Evolutionary conservation across 345 rosid genomes (phyloP).

Genomic region (Eucalyptus urophylla): DNA sequence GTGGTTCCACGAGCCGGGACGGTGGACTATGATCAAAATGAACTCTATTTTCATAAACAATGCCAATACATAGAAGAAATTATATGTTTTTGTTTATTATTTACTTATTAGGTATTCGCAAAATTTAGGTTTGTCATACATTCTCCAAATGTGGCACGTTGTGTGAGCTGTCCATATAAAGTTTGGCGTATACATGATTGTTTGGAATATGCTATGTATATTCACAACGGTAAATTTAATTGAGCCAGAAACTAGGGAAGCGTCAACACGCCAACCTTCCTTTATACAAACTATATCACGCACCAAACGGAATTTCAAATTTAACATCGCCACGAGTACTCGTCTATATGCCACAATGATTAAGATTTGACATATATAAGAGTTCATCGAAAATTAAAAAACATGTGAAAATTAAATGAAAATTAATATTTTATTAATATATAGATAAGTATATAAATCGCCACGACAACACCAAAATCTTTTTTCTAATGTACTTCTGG

Average conservation of each 20-base stretch:
- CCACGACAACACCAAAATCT: conserved; percentile 55
- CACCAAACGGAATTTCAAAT: not conserved
- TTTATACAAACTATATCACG: not conserved
- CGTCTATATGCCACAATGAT: not conserved
- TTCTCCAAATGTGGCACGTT: too few species aligned
- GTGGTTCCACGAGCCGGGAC: too few species aligned
- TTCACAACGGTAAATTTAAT: not conserved
- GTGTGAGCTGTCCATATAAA: not conserved
- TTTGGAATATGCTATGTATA: not conserved
- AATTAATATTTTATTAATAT: not conserved
- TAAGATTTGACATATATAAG: not conserved
- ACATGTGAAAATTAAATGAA: not conserved
- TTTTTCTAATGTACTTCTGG: conserved; percentile 56
- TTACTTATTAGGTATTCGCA: not conserved
- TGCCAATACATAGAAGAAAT: not conserved
- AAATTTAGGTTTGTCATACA: not conserved
- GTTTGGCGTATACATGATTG: not conserved
- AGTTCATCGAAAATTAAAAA: not conserved
- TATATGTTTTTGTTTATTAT: not conserved
- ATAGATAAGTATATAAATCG: not conserved
- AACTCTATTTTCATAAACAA: not conserved
- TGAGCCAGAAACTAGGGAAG: not conserved
- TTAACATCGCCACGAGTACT: not conserved
- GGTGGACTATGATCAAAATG: too few species aligned
- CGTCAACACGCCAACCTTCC: too few species aligned